Evolutionary conservation across 2,329 filamentous ascomycete species (phyloP), one percentile per base, ranked within the genome.

Genomic region (Akanthomyces uredinophilus): DNA sequence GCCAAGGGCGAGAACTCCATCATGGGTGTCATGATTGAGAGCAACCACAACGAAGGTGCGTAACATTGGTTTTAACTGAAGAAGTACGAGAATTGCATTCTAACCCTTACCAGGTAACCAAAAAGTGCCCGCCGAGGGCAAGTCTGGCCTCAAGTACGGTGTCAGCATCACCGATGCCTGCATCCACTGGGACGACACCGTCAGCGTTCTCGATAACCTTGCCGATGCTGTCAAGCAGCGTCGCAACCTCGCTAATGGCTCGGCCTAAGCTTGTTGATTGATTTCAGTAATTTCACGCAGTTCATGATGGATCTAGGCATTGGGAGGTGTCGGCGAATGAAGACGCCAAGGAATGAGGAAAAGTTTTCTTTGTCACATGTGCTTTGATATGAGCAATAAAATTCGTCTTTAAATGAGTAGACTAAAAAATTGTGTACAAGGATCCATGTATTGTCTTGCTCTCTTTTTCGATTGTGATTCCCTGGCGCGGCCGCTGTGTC

Each of bases 1-100:
- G 87, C 89, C 60, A 87, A 89, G 66, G 94, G 94, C 64, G 91
- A 99, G 80, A 88, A 86, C 63, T 88, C 86, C 66, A 96, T 99
- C 70, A 85, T 98, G 67, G 95, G 93, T 73, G 92, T 98, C 72
- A 99, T 99, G 94, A 96, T 99, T 70, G 94, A 99, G 81, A 96
- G 92, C 72, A 94, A 98, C 79, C 94, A 98, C 82, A 87, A 94
- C 76, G 94, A 96, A 79, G 84, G 52, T 55, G 18, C 10, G 24
- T 55, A 13, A 11, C 29, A 7, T 2, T 8, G 8, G 16, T 24
- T 27, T 4, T 16, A 5, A 18, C 24, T 47, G 10, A 37, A 10
- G 29, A 32, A 10, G 4, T 6, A 37, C 16, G 13, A 3, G 11
- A 3, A 39, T 16, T 16, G 11, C 4, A 16, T 39, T 4, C 70